phyloP scores from a whole-genome alignment of 2,329 filamentous ascomycete genomes.

The Penicillium sp. region DNA sequence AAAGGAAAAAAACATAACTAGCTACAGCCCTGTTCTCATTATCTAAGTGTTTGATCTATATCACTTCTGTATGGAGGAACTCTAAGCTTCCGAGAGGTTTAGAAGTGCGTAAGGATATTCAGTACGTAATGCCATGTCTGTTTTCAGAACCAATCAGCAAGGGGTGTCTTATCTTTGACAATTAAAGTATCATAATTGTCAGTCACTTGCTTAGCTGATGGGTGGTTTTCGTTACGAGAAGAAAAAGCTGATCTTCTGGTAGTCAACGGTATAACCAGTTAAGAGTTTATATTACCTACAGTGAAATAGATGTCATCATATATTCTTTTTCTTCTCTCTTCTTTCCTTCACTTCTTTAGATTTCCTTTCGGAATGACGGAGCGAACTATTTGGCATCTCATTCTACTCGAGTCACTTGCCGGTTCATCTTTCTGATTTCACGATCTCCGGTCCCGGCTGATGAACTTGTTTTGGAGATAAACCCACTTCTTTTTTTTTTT shows the following conservation, averaged over 20 bases:
- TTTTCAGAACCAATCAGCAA: conserved; percentile 32
- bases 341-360: not conserved
- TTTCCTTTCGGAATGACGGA: conserved; percentile 30
- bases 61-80: not conserved
- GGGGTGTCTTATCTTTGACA: conserved; percentile 33
- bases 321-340: not conserved
- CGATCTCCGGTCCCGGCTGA: conserved; percentile 6
- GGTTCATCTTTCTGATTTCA: conserved; percentile 12
- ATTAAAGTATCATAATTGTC: conserved; percentile 22
- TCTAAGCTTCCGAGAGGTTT: not conserved
- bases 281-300: conserved; percentile 2
- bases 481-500: not conserved
- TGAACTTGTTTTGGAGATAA: conserved; percentile 14
- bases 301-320: conserved; percentile 26
- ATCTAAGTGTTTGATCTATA: conserved; percentile 5
- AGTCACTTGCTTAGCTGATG: not conserved
- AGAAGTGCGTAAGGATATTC: conserved; percentile 10
- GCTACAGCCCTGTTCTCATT: not conserved
- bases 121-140: conserved; percentile 37
- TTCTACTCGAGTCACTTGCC: conserved; percentile 32
- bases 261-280: not conserved
- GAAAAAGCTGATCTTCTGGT: conserved; percentile 24
- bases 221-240: conserved; percentile 26
- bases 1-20: not conserved
- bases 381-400: conserved; percentile 30